Evolutionary conservation across 495 filamentous ascomycete species (phyloP), one percentile per base, ranked within the genome.

Genomic region (Trichoderma asperelloides): DNA sequence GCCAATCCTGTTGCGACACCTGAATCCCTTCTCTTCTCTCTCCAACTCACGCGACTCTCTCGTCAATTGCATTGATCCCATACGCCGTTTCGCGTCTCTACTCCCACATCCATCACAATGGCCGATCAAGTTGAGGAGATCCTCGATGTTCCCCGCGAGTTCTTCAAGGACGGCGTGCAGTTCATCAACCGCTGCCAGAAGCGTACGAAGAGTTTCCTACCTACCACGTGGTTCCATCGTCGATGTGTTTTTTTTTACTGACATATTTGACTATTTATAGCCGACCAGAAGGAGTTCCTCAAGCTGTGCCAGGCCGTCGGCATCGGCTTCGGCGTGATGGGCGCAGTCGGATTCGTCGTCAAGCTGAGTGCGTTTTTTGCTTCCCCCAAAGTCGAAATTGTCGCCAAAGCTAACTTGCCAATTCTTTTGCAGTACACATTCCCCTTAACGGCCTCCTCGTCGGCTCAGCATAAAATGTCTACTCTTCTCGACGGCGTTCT

Each of bases 291-390:
- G 68, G 93, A 96, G 74, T 98, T 96, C 81, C 85, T 96, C 73
- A 93, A 95, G 82, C 95, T 98, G 78, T 92, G 86, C 73, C 93
- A 97, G 78, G 94, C 95, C 68, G 95, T 98, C 68, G 95, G 94
- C 70, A 88, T 96, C 71, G 76, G 76, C 65, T 76, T 78, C 69
- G 70, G 76, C 25, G 71, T 73, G 66, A 77, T 77, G 75, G 75
- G 75, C 47, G 74, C 72, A 28, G 92, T 94, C 74, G 94, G 94
- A 66, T 97, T 95, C 80, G 79, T 97, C 65, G 90, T 97, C 72
- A 98, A 98, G 83, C 85, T 98, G 72, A 93, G 90, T 93, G 82
- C 68, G 72, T 23, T 65, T 16, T 70, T 64, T 43, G 39, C 33
- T 30, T 21, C 65, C n/a, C n/a, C n/a, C n/a, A n/a, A n/a, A n/a